These are phyloP conservation scores for Alternaria sp. DNA, from an alignment of 2,329 filamentous ascomycete species.

Conservation along the genomic window DNA sequence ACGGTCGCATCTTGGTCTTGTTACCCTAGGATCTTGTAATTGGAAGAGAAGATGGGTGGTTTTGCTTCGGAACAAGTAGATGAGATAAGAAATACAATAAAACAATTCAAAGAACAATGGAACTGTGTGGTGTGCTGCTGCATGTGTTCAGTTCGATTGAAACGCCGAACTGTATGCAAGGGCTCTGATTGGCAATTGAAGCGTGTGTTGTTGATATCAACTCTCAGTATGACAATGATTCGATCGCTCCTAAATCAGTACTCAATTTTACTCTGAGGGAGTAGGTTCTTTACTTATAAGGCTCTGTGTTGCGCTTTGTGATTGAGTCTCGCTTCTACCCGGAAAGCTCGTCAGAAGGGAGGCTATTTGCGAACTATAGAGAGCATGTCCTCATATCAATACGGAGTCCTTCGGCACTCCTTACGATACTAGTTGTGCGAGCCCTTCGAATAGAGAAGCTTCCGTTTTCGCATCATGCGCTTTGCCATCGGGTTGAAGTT, in stretches of 20 bases:
- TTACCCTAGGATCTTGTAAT: conserved; percentile 9
- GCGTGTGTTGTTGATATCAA: neutral
- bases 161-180: neutral
- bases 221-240: neutral
- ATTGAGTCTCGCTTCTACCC: neutral
- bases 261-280: neutral
- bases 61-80: neutral
- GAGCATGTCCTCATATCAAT: neutral
- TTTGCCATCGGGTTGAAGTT: neutral
- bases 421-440: neutral
- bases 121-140: neutral
- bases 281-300: neutral
- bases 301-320: neutral
- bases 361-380: neutral
- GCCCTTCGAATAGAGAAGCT: neutral
- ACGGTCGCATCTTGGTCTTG: neutral
- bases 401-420: neutral
- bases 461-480: neutral
- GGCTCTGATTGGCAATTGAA: neutral
- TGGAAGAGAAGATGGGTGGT: neutral
- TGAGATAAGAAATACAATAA: neutral
- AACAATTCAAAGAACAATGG: neutral
- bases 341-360: neutral
- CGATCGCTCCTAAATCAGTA: neutral
- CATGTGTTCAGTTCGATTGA: neutral